Conservation (phyloP, 2,329 filamentous ascomycete species). For the Fusarium devonianum region DNA sequence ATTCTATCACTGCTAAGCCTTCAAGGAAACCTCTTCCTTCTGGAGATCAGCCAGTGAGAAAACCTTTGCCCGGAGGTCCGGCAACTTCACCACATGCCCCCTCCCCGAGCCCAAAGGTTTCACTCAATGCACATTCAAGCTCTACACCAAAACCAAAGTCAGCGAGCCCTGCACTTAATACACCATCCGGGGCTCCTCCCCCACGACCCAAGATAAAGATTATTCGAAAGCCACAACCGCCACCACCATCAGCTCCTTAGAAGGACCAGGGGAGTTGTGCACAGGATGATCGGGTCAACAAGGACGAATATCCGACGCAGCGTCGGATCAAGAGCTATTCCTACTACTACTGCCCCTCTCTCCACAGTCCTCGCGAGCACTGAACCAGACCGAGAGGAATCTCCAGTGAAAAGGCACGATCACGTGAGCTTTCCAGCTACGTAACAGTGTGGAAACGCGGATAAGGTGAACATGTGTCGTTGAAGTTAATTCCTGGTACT, state of each 20-base stretch:
- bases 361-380: too few relatives aligned
- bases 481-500: conserved; percentile 9
- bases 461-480: conserved; percentile 3
- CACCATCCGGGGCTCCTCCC: conserved; percentile 33
- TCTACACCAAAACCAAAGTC: conserved; percentile 36
- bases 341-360: too few relatives aligned
- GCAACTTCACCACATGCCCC: conserved; percentile 34
- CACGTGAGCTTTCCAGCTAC: not conserved
- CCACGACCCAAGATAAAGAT: conserved; percentile 49
- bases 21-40: conserved; percentile 48
- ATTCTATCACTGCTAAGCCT: conserved; percentile 46
- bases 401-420: not conserved
- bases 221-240: conserved; percentile 46
- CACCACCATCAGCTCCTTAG: conserved; percentile 38
- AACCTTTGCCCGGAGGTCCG: conserved; percentile 44
- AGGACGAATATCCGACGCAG: too few relatives aligned
- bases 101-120: conserved; percentile 40
- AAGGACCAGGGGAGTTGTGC: not conserved
- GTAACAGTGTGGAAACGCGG: not conserved
- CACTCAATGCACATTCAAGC: conserved; percentile 32
- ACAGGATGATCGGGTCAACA: not conserved
- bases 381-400: too few relatives aligned
- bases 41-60: conserved; percentile 40
- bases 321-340: too few relatives aligned
- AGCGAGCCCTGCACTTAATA: conserved; percentile 35